Evolutionary conservation across 78 protist species (phyloP).

Genomic region (Polysphondylium violaceum): DNA sequence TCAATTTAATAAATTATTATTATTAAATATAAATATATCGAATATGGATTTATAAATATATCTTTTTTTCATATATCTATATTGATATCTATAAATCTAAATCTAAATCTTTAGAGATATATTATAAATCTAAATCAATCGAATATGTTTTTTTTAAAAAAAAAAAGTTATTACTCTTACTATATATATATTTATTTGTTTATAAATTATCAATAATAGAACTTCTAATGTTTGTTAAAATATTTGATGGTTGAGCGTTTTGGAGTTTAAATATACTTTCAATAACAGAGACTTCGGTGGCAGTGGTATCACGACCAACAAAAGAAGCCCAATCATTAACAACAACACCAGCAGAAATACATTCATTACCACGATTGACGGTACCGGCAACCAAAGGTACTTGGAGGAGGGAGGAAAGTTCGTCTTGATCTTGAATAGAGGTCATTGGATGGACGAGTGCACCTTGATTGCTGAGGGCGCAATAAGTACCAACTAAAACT

Average conservation of each 20-base stretch:
- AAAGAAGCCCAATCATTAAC: conserved; percentile 98
- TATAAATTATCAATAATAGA: conserved; percentile 75
- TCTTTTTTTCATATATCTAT: too few relatives aligned
- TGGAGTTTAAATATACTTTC: conserved; percentile 86
- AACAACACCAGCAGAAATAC: conserved; percentile 95
- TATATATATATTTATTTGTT: conserved; percentile 8
- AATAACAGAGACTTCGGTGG: conserved; percentile 96
- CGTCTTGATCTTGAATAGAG: conserved; percentile 94
- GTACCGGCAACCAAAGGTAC: conserved; percentile 97
- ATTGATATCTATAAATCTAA: too few relatives aligned
- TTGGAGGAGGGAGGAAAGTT: conserved; percentile 96
- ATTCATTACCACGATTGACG: conserved; percentile 95
- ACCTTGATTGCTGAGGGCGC: conserved; percentile 96
- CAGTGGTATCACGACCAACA: conserved; percentile 98
- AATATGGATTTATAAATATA: too few relatives aligned
- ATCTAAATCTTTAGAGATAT: too few relatives aligned
- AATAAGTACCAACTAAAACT: conserved; percentile 97
- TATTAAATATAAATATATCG: too few relatives aligned
- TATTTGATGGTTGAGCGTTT: conserved; percentile 43
- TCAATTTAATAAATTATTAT: too few relatives aligned
- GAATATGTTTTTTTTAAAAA: neutral
- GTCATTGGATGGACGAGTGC: conserved; percentile 98
- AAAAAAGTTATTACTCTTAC: neutral
- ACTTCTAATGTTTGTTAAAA: conserved; percentile 49
- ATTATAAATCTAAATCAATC: too few relatives aligned